A percentile compares a stretch with the other conserved stretches of the same genome.
These are phyloP conservation scores for Exserohilum rostratum DNA, from an alignment of 2,329 filamentous ascomycete species.

Conservation along the genomic window DNA sequence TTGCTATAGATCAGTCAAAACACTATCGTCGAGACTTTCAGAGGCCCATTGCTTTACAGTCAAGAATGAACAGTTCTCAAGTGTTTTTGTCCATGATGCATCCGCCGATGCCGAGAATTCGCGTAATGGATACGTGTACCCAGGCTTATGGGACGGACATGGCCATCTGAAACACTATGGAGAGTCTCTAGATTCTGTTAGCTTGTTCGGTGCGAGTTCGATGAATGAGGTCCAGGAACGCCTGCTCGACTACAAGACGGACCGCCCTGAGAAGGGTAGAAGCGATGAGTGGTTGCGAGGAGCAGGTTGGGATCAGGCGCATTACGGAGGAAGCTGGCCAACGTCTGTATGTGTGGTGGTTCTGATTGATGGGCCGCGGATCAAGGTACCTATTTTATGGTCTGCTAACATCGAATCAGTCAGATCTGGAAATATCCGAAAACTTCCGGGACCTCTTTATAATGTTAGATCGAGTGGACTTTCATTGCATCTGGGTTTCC, in stretches of 20 bases:
- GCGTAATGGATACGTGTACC: constrained; percentile 62
- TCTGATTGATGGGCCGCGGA: too few relatives aligned
- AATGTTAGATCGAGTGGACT: constrained; percentile 73
- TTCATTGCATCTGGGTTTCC: constrained; percentile 74
- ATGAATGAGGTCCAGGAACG: constrained; percentile 62
- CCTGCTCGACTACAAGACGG: constrained; percentile 58
- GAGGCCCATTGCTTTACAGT: constrained; percentile 63
- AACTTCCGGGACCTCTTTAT: constrained; percentile 64
- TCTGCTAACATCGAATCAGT: constrained; percentile 44
- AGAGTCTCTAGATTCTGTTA: constrained; percentile 69
- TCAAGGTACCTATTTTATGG: background rate
- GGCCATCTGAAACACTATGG: constrained; percentile 71
- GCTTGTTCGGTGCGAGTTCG: constrained; percentile 65
- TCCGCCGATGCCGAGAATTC: constrained; percentile 15
- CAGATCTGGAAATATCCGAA: constrained; percentile 61
- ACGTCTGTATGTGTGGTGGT: constrained; percentile 59
- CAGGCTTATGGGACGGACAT: constrained; percentile 74
- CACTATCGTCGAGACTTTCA: constrained; percentile 48
- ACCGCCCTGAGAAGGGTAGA: constrained; percentile 60
- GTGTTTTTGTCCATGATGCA: constrained; percentile 36
- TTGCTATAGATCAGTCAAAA: constrained; percentile 56
- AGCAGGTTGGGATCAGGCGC: constrained; percentile 73
- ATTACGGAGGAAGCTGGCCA: constrained; percentile 67
- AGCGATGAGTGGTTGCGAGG: constrained; percentile 68
- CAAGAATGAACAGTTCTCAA: constrained; percentile 56